These are phyloP conservation scores for Trichosporon sp. DNA, from an alignment of 1,284 basidiomycete species.

Conservation along the genomic window DNA sequence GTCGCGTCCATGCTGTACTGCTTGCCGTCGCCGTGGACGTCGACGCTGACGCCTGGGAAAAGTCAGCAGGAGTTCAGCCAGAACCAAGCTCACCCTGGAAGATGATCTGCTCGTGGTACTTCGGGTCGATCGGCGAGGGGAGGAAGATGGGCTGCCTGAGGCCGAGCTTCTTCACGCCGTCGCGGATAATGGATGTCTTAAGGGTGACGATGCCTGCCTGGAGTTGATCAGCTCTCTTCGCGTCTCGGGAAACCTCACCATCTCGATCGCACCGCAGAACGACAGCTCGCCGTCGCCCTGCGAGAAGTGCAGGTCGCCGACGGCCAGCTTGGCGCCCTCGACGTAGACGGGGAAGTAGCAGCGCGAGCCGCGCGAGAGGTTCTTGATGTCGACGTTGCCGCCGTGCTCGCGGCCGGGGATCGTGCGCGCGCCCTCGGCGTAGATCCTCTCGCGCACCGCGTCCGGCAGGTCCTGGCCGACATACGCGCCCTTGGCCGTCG, in stretches of 20 bases:
- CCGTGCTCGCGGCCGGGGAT: constrained; percentile 71
- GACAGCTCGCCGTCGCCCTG: constrained; percentile 67
- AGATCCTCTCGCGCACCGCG: constrained; percentile 58
- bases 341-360: constrained; percentile 60
- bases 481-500: constrained; percentile 61
- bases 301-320: constrained; percentile 73
- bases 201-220: constrained; percentile 11
- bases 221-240: not conserved
- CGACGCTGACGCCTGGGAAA: constrained; percentile 3
- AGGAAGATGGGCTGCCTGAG: constrained; percentile 16
- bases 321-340: constrained; percentile 65
- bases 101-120: constrained; percentile 17
- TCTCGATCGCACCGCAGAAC: constrained; percentile 16
- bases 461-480: constrained; percentile 59
- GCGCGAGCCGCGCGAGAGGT: constrained; percentile 11
- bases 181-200: constrained; percentile 10
- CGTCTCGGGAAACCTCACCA: constrained; percentile 63
- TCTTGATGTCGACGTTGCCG: constrained; percentile 68
- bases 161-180: constrained; percentile 11
- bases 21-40: constrained; percentile 16
- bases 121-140: constrained; percentile 19
- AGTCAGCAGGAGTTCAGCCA: not conserved
- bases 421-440: constrained; percentile 66
- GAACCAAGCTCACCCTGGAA: constrained; percentile 11
- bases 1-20: constrained; percentile 17